Base-by-base conservation (phyloP, 2,329 filamentous ascomycete species). In the Exophiala sp. region DNA sequence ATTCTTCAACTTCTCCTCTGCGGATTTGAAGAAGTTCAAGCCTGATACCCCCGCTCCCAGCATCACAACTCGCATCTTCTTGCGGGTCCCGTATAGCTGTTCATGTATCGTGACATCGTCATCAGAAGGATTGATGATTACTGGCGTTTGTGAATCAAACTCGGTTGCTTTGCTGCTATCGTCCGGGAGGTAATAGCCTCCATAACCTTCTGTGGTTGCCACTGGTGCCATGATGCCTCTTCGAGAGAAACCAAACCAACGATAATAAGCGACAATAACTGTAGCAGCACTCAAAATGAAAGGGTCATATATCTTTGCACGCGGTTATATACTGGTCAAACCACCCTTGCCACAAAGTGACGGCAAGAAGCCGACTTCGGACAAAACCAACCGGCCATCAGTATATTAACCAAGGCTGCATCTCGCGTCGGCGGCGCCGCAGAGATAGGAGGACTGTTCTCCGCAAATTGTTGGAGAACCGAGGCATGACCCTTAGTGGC, bases 11-110 rank as follows among this genome's bases (percentile, higher is more conserved):
- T 53, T 33, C 9, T 52, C 29, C 35, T 62, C 40, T 9, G 59
- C 32, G 21, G 53, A 41, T n/a, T 47, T 24, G 39, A 49, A 50
- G 16, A 60, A 43, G 33, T 53, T 50, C 11, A 62, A 18, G 14
- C 57, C 59, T 11, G 35, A 34, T 14, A 42, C 34, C 21, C 57
- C 59, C 9, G 48, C 48, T n/a, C 59, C 59, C 9, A 61, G 54
- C 8, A 58, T 41, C 16, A 58, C 52, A 11, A 64, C 50, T 10
- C 54, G 49, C 38, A 64, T 35, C 35, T 62, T 62, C 41, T 52
- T 57, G 35, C 47, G 52, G 11, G 57, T 54, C 12, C 58, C 58
- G 24, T 50, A 56, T 2, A 57, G 40, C 16, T 61, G 55, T 29
- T 61, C 58, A 11, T 42, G 49, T 3, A 61, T 58, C 14, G 36